phyloP scores from a whole-genome alignment of 768 basidiomycete genomes.

The Paxillus involutus region DNA sequence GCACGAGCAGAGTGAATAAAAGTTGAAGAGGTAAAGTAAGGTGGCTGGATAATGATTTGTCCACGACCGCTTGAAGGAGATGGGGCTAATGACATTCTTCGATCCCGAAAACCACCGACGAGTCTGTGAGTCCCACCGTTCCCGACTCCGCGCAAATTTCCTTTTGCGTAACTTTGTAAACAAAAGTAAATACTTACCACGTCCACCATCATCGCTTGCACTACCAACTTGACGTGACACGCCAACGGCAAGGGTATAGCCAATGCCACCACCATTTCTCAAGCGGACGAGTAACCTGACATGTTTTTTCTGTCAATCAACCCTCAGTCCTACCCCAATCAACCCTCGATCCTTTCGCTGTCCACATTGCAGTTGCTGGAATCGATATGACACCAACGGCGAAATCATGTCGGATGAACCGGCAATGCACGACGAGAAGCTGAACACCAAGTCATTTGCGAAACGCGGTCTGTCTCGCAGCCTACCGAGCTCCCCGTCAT shows the following conservation, averaged over 20 bases:
- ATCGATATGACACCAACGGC: constrained; percentile 67
- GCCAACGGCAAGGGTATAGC: neutral
- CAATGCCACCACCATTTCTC: constrained; percentile 41
- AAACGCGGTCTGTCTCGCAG: constrained; percentile 55
- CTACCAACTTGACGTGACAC: neutral
- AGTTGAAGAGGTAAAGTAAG: constrained; percentile 76
- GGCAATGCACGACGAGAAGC: constrained; percentile 78
- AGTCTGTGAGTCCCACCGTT: neutral
- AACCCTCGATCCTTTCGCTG: constrained; percentile 65
- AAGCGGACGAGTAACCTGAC: constrained; percentile 47
- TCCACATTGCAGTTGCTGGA: constrained; percentile 68
- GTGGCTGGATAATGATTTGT: constrained; percentile 64
- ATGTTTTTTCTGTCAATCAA: constrained; percentile 76
- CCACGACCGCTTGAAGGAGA: constrained; percentile 61
- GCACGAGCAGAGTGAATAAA: constrained; percentile 65
- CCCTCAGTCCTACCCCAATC: constrained; percentile 37
- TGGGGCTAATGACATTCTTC: constrained; percentile 44
- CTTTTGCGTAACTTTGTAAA: constrained; percentile 21
- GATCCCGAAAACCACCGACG: neutral
- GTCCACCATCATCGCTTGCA: neutral
- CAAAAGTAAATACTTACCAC: neutral
- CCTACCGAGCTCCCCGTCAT: neutral
- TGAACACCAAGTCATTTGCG: constrained; percentile 71
- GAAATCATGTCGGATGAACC: constrained; percentile 85
- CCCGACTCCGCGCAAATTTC: constrained; percentile 4